phyloP scores from a whole-genome alignment of 768 basidiomycete species.

The Suillus placidus region DNA sequence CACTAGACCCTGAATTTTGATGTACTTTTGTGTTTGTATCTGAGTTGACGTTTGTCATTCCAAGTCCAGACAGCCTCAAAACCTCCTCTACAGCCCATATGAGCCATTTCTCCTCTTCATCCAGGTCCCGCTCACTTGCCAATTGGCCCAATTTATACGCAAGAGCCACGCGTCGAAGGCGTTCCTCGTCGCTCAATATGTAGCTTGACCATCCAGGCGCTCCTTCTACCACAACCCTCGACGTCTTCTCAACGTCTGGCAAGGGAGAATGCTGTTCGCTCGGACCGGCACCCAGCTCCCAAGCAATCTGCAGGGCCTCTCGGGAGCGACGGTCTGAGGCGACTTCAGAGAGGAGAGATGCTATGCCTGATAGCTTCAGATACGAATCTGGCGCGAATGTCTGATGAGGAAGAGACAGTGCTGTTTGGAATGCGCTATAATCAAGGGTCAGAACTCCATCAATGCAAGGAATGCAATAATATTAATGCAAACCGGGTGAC shows the following conservation, averaged over 20 bases:
- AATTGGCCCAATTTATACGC: constrained; percentile 50
- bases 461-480: background rate
- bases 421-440: constrained; percentile 58
- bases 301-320: constrained; percentile 25
- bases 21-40: background rate
- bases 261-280: constrained; percentile 7
- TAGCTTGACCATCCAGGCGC: constrained; percentile 24
- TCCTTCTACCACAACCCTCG: background rate
- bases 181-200: constrained; percentile 38
- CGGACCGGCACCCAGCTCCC: constrained; percentile 23
- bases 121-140: constrained; percentile 34
- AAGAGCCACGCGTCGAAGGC: constrained; percentile 46
- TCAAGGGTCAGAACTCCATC: constrained; percentile 11
- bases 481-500: constrained; percentile 59
- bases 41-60: constrained; percentile 4
- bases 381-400: constrained; percentile 48
- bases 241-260: background rate
- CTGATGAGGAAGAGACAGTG: constrained; percentile 45
- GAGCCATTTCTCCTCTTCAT: constrained; percentile 49
- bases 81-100: constrained; percentile 47
- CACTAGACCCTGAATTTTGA: constrained; percentile 19
- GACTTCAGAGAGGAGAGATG: constrained; percentile 59
- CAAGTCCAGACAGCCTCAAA: constrained; percentile 31
- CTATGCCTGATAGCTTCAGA: constrained; percentile 71
- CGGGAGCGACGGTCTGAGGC: constrained; percentile 32